A percentile compares a stretch with the other conserved stretches of the same genome.
phyloP scores from a whole-genome alignment of 23 red algal genomes.

The Porphyridium purpureum region DNA sequence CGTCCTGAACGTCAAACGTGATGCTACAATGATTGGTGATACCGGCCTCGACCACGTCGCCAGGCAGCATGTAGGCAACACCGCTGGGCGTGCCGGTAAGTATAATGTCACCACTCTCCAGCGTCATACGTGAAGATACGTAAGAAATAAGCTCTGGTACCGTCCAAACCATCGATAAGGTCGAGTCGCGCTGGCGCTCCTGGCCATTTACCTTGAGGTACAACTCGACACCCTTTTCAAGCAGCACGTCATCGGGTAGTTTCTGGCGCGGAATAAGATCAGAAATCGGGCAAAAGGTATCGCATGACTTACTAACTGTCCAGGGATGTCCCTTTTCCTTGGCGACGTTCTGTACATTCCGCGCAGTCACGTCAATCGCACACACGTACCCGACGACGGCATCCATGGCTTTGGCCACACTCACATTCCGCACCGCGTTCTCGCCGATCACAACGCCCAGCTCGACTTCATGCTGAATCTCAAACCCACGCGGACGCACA shows the following conservation, averaged over 20 bases:
- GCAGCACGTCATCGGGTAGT: conserved; percentile 6
- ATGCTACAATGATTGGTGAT: conserved; percentile 4
- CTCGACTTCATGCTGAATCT: conserved; percentile 18
- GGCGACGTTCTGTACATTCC: conserved; percentile 50
- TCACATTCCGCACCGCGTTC: conserved; percentile 16
- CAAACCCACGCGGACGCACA: background rate
- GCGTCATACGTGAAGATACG: conserved; percentile 40
- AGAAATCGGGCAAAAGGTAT: conserved; percentile 51
- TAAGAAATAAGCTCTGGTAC: conserved; percentile 49
- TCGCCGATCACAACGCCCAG: conserved; percentile 54
- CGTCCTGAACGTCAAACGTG: no score
- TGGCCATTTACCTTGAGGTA: conserved; percentile 58
- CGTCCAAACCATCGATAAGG: conserved; percentile 54
- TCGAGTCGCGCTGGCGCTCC: conserved; percentile 22
- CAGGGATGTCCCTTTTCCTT: conserved; percentile 59
- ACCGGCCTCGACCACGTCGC: conserved; percentile 46
- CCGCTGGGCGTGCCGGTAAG: conserved; percentile 68
- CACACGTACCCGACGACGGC: conserved; percentile 40
- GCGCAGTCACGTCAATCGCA: conserved; percentile 67
- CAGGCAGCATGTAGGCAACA: conserved; percentile 15
- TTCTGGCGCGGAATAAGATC: conserved; percentile 28
- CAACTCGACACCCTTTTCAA: conserved; percentile 27
- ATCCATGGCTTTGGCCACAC: conserved; percentile 7
- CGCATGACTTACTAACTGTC: conserved; percentile 55
- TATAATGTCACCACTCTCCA: conserved; percentile 60